Base-by-base conservation (phyloP, 2,329 filamentous ascomycete species). In the Lasiodiplodia theobromae region DNA sequence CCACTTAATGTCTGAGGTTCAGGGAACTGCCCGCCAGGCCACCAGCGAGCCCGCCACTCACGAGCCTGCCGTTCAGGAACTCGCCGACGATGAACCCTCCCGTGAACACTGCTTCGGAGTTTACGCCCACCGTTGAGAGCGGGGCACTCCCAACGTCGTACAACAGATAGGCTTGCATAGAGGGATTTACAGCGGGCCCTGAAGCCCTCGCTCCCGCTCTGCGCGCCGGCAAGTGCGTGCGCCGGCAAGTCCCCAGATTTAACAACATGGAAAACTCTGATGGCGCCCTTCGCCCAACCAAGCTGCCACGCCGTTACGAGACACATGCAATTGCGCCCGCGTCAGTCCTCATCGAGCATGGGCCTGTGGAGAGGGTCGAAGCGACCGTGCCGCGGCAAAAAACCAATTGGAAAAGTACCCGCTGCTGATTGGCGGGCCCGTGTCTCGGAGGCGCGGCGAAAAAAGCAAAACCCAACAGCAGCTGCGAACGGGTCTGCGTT, bases 381-480 rank as follows among this genome's bases (percentile, higher is more conserved):
- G 38, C 58, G 58, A 63, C 58, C 38, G 38, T 49, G 25, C 58
- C 58, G 58, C 40, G 58, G 18, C 6, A 63, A 28, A 63, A 63
- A 49, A 16, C 16, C 23, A n/a, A 34, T 49, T 11, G 58, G 34
- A 16, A 7, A 34, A 37, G 14, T 12, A 4, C 25, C 12, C 28
- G 25, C 16, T 51, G 40, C 23, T 63, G 58, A 63, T 63, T 63
- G 58, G 58, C n/a, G 18, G 38, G 38, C 8, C 25, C 12, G 18
- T n/a, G 21, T 49, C 40, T 34, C 47, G 16, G 44, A 28, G 21
- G 21, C 40, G 51, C 31, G 40, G 40, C 38, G 40, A 16, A 16
- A 51, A 63, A 63, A 51, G 16, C 23, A 31, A 49, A 62, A 62
- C 40, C 34, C 23, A 28, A 60, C 40, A 25, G 56, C 37, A 28